phyloP scores from a whole-genome alignment of 2,329 filamentous ascomycete genomes.

The Cladosporium sp. region DNA sequence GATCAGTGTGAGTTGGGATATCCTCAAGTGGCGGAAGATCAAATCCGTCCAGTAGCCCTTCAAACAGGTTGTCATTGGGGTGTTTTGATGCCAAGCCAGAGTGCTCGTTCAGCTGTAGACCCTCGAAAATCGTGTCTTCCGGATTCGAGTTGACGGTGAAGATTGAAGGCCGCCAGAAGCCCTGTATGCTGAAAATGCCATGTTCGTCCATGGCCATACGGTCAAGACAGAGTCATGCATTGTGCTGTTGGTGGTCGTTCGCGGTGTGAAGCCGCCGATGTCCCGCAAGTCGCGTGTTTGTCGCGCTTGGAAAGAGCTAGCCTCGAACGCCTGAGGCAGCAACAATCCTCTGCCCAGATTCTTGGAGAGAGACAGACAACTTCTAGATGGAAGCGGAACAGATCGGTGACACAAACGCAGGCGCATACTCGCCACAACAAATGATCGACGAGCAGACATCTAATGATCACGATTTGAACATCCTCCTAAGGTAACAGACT shows the following conservation, averaged over 20 bases:
- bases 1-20: background rate
- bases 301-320: background rate
- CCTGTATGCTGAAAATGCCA: conserved; percentile 1
- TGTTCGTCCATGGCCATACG: background rate
- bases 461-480: background rate
- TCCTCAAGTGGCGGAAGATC: conserved; percentile 20
- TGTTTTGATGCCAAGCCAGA: conserved; percentile 1
- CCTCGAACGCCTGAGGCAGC: background rate
- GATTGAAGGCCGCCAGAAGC: conserved; percentile 20
- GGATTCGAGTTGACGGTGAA: conserved; percentile 16
- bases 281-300: background rate
- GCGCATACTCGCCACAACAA: background rate
- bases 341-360: background rate
- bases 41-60: conserved; percentile 9
- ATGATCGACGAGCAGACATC: background rate
- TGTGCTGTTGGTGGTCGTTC: background rate
- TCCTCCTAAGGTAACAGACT: background rate
- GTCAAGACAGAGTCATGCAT: background rate
- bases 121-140: conserved; percentile 26
- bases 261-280: background rate
- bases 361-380: too few relatives aligned
- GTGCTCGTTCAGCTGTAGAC: conserved; percentile 7
- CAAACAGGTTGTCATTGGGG: background rate
- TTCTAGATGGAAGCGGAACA: background rate
- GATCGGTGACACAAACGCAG: background rate